These are phyloP conservation scores for Acacia concinna DNA, from an alignment of 331 rosid genomes.

Conservation along the genomic window DNA sequence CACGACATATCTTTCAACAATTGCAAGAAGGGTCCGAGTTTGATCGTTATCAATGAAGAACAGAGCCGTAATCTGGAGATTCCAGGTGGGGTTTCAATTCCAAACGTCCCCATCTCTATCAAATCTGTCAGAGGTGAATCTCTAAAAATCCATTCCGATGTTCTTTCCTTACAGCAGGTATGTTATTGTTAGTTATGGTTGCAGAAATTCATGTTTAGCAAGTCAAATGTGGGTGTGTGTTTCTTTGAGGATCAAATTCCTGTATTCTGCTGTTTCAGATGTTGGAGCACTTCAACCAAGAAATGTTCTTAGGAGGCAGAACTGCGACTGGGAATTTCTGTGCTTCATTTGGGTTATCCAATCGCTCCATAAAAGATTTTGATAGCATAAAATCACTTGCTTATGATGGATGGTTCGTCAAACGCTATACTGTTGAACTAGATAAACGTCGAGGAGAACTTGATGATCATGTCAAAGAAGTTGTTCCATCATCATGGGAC, in stretches of 20 bases:
- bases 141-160: constrained; percentile 63
- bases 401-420: constrained; percentile 84
- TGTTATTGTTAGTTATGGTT: neutral
- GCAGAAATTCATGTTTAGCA: neutral
- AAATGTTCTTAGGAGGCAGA: constrained; percentile 45
- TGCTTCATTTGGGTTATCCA: constrained; percentile 58
- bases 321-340: constrained; percentile 62
- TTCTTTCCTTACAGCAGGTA: constrained; percentile 73
- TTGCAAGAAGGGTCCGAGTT: constrained; percentile 58
- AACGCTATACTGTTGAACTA: constrained; percentile 68
- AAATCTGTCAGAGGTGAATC: constrained; percentile 84
- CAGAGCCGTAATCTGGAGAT: constrained; percentile 53
- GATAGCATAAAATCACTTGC: constrained; percentile 57
- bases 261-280: constrained; percentile 40
- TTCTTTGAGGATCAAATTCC: neutral
- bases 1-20: constrained; percentile 52
- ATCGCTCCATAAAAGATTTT: constrained; percentile 52
- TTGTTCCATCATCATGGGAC: constrained; percentile 85
- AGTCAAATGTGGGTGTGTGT: neutral
- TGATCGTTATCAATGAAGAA: constrained; percentile 55
- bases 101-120: constrained; percentile 64
- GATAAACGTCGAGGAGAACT: constrained; percentile 66
- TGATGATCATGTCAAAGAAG: constrained; percentile 62
- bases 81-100: constrained; percentile 68
- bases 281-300: constrained; percentile 68